Conservation (phyloP, 108 stramenopile species). For the Mayamaea pseudoterrestris region DNA sequence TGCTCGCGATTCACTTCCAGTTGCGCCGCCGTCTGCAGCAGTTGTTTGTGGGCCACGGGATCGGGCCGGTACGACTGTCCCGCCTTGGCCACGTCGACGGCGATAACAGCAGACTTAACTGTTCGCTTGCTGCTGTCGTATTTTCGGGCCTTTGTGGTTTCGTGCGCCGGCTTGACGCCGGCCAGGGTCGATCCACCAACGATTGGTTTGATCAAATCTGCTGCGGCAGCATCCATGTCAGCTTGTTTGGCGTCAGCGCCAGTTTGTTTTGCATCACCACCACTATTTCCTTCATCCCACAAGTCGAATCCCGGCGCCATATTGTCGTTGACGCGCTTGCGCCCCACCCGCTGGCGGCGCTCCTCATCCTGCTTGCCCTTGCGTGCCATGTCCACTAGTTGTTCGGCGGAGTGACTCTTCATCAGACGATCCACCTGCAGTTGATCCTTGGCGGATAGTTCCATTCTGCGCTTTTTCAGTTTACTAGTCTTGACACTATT, state of each 20-base stretch:
- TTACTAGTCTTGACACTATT: constrained; percentile 8
- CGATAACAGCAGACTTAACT: constrained; percentile 17
- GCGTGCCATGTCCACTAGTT: constrained; percentile 18
- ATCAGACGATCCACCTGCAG: constrained; percentile 23
- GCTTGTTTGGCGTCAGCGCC: too few species aligned
- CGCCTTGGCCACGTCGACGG: constrained; percentile 54
- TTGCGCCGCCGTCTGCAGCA: constrained; percentile 48
- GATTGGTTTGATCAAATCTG: too few species aligned
- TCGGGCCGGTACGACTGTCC: constrained; percentile 84
- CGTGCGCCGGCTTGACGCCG: constrained; percentile 12
- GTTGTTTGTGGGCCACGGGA: constrained; percentile 45
- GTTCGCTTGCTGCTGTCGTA: constrained; percentile 15
- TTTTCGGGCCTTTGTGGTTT: constrained; percentile 1
- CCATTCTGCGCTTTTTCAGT: constrained; percentile 9
- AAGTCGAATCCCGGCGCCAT: constrained; percentile 46
- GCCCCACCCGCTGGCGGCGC: not conserved
- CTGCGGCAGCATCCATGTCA: constrained; percentile 7
- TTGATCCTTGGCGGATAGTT: constrained; percentile 35
- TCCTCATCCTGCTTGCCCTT: not conserved
- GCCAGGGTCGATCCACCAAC: constrained; percentile 15
- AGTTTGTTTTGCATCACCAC: constrained; percentile 12
- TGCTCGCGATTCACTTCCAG: constrained; percentile 63
- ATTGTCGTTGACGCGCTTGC: not conserved
- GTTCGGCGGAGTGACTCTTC: constrained; percentile 18
- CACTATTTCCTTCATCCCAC: constrained; percentile 37